Conservation (phyloP, 2,329 filamentous ascomycete species). For the Colletotrichum eremochloae region DNA sequence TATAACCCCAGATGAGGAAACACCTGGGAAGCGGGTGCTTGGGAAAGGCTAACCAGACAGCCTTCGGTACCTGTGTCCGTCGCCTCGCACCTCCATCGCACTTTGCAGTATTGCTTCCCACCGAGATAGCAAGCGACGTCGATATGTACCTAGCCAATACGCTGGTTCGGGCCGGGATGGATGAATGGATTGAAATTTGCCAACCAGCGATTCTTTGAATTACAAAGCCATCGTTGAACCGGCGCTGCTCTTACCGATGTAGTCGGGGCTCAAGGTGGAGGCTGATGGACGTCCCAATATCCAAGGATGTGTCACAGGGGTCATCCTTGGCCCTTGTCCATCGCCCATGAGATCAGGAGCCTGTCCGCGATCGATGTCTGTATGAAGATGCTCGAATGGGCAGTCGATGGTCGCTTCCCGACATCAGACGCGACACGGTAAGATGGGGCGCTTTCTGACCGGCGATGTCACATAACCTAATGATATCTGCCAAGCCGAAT, state of each 20-base stretch:
- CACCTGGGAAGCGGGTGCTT: too few species aligned
- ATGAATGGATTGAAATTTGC: neutral
- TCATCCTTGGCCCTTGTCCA: neutral
- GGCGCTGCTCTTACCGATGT: neutral
- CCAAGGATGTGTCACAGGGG: neutral
- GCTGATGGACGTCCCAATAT: constrained; percentile 9
- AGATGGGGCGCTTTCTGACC: neutral
- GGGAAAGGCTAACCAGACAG: too few species aligned
- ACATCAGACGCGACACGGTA: neutral
- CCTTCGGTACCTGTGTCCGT: neutral
- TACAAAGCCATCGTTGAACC: neutral
- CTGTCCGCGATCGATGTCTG: constrained; percentile 24
- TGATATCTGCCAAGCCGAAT: neutral
- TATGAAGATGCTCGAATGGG: constrained; percentile 23
- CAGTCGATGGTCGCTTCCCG: neutral
- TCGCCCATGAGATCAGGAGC: constrained; percentile 16
- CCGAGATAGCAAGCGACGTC: neutral
- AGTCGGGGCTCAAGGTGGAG: neutral
- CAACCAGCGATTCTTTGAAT: neutral
- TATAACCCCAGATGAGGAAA: neutral
- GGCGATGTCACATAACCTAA: neutral
- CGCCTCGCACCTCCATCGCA: too few species aligned
- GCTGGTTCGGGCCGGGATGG: neutral
- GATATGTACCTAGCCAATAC: neutral
- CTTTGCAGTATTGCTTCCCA: neutral